These are phyloP conservation scores for Microdochium paspali DNA, from an alignment of 2,329 filamentous ascomycete species.

Conservation along the genomic window DNA sequence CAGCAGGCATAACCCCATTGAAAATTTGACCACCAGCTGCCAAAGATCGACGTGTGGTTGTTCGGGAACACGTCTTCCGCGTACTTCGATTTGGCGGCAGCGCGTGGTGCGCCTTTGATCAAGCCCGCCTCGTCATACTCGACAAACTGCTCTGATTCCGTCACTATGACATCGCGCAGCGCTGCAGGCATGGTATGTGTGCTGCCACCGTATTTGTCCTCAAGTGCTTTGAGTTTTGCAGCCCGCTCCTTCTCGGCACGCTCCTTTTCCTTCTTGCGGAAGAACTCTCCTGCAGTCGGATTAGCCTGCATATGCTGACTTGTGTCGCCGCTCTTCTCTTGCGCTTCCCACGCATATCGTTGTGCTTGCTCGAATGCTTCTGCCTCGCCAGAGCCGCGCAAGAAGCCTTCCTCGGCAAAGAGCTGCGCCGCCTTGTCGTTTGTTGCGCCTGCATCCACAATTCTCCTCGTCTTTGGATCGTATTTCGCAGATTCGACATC, in stretches of 20 bases:
- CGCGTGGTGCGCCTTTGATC: slow-evolving; percentile 78
- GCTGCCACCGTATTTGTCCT: slow-evolving; percentile 74
- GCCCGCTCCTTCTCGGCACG: slow-evolving; percentile 61
- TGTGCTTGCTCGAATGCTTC: slow-evolving; percentile 87
- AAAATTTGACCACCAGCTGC: slow-evolving; percentile 95
- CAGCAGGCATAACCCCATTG: slow-evolving; percentile 96
- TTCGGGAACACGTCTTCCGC: slow-evolving; percentile 77
- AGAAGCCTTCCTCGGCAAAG: slow-evolving; percentile 88
- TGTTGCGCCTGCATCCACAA: slow-evolving; percentile 77
- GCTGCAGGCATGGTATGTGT: slow-evolving; percentile 49
- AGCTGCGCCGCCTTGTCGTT: slow-evolving; percentile 71
- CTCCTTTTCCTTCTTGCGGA: slow-evolving; percentile 69
- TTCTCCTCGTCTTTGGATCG: slow-evolving; percentile 87
- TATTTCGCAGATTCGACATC: slow-evolving; percentile 96
- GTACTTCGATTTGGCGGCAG: slow-evolving; percentile 80
- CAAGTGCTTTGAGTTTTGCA: slow-evolving; percentile 58
- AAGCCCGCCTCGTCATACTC: slow-evolving; percentile 89
- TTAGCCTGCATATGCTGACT: slow-evolving; percentile 90
- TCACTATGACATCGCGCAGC: slow-evolving; percentile 57
- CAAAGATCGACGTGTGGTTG: slow-evolving; percentile 91
- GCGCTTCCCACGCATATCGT: slow-evolving; percentile 87
- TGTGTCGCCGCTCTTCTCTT: slow-evolving; percentile 71
- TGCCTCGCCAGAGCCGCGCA: slow-evolving; percentile 81
- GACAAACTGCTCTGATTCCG: slow-evolving; percentile 77
- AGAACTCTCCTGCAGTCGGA: slow-evolving; percentile 82